These are phyloP conservation scores for Annulohypoxylon moriforme DNA, from an alignment of 495 filamentous ascomycete genomes.

Conservation along the genomic window DNA sequence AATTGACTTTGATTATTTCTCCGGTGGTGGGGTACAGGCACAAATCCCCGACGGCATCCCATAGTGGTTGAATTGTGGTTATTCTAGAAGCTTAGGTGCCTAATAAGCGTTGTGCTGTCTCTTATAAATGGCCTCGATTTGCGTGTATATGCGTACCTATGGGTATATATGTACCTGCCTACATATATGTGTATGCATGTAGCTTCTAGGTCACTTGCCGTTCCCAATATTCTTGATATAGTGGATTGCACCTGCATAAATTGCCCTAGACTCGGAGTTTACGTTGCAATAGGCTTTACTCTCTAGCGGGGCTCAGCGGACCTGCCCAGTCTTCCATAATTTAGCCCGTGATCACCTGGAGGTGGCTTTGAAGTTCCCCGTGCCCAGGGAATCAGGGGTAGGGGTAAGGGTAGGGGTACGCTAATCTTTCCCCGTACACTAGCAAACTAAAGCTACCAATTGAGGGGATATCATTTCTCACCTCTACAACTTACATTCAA, in stretches of 20 bases:
- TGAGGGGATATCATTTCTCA: background rate
- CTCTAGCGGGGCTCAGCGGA: constrained; percentile 1
- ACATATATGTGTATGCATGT: background rate
- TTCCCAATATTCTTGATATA: background rate
- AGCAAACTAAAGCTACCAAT: background rate
- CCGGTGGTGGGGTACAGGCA: background rate
- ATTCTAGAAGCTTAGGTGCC: background rate
- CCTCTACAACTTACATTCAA: background rate
- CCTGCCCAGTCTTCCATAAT: background rate
- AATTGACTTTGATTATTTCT: background rate
- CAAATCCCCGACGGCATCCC: background rate
- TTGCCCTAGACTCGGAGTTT: background rate
- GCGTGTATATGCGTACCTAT: background rate
- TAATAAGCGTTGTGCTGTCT: background rate
- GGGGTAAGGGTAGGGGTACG: background rate
- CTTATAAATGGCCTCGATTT: background rate
- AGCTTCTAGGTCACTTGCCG: background rate
- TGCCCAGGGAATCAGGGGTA: background rate
- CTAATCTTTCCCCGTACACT: background rate
- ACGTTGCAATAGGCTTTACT: constrained; percentile 6
- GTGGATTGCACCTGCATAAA: constrained; percentile 1
- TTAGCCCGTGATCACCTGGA: background rate
- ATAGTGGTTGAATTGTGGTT: background rate
- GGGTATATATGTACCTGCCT: background rate
- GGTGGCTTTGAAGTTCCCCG: background rate